These are phyloP conservation scores for Triangularia verruculosa DNA, from an alignment of 2,329 filamentous ascomycete species.

Conservation along the genomic window DNA sequence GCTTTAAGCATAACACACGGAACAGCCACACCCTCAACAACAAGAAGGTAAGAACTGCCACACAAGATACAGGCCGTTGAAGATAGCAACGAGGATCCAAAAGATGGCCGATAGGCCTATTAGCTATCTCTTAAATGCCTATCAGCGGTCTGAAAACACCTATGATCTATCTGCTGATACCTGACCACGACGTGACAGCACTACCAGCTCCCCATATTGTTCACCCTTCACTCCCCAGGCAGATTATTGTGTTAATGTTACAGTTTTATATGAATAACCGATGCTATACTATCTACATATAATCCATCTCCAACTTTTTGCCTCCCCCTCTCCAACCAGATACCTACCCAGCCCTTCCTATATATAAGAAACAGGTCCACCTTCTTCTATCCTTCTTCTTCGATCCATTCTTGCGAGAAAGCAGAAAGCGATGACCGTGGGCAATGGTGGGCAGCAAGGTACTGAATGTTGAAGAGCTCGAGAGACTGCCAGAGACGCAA, in stretches of 20 bases:
- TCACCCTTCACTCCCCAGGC: no score
- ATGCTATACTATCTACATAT: not conserved
- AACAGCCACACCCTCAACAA: no score
- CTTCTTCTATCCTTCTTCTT: not conserved
- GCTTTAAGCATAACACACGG: no score
- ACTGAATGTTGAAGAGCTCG: not conserved
- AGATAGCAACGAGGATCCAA: no score
- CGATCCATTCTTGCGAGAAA: not conserved
- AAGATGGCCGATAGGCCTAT: no score
- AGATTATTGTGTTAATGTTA: not conserved
- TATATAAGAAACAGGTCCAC: not conserved
- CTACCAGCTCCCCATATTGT: no score
- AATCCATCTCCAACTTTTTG: not conserved
- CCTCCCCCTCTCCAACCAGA: not conserved
- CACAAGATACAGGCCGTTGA: no score
- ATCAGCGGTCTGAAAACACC: no score
- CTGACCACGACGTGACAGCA: no score
- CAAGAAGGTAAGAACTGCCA: no score
- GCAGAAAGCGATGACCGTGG: not conserved
- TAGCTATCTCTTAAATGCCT: no score
- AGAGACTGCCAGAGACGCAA: not conserved
- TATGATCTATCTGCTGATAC: no score
- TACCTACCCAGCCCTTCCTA: not conserved
- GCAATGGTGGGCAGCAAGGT: slow-evolving; percentile 13
- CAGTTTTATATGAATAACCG: not conserved